Conservation (phyloP, 176 grass and related monocot genomes). For the Lolium multiflorum region DNA sequence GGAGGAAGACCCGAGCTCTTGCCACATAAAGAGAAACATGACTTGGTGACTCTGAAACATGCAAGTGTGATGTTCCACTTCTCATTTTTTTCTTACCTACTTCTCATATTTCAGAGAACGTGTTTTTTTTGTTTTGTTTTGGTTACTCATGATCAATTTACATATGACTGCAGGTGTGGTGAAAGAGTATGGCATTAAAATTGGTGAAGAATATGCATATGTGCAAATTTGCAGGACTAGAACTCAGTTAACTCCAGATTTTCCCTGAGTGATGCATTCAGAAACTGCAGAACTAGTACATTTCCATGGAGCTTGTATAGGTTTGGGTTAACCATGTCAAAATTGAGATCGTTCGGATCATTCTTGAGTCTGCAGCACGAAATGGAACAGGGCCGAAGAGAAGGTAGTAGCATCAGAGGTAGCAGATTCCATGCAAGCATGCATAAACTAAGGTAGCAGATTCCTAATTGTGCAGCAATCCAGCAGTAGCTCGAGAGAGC, state of each 20-base stretch:
- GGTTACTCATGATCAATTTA: background rate
- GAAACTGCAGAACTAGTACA: background rate
- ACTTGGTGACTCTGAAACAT: background rate
- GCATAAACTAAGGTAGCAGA: too few relatives aligned
- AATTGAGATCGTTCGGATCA: background rate
- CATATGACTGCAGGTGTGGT: background rate
- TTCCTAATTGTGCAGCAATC: too few relatives aligned
- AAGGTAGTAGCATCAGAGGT: background rate
- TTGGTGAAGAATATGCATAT: too few relatives aligned
- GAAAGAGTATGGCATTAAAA: background rate
- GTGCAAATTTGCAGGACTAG: background rate
- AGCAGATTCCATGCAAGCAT: too few relatives aligned
- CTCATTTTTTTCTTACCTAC: background rate
- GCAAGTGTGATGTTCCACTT: background rate
- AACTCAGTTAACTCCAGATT: background rate
- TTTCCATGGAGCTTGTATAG: background rate
- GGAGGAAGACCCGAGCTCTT: too few relatives aligned
- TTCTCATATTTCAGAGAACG: background rate
- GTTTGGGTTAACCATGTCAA: background rate
- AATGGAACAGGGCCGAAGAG: background rate
- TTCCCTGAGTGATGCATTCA: background rate
- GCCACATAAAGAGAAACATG: too few relatives aligned
- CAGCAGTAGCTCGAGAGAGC: too few relatives aligned
- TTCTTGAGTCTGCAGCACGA: background rate
- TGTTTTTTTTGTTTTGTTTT: background rate